Percentiles rank a stretch among this genome's conserved stretches.
Conservation (phyloP, 164 flowering plant species). For the Aristolochia californica region DNA sequence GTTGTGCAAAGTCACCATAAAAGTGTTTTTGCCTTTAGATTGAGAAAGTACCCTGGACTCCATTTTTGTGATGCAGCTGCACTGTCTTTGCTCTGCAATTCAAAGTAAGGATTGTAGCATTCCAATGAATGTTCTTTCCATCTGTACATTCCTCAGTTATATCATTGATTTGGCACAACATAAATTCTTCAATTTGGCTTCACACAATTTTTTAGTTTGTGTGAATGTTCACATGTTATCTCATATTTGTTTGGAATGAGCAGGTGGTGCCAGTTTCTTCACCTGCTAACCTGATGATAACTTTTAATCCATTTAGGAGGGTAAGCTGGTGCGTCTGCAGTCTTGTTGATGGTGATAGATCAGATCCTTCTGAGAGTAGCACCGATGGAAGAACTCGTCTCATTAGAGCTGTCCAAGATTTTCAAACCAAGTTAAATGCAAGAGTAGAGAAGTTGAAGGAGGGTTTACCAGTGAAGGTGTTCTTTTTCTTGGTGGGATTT, state of each 20-base stretch:
- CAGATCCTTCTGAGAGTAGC: conserved; percentile 34
- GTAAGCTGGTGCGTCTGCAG: conserved; percentile 43
- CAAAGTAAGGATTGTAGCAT: conserved; percentile 23
- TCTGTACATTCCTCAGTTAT: not conserved
- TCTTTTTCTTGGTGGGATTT: conserved; percentile 83
- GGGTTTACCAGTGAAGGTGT: conserved; percentile 61
- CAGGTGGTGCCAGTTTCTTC: not conserved
- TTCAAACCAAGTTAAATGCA: conserved; percentile 37
- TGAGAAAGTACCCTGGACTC: conserved; percentile 15
- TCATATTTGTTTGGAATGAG: not conserved
- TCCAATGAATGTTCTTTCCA: not conserved
- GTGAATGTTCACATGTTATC: not conserved
- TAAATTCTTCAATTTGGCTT: not conserved
- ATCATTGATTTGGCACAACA: not conserved
- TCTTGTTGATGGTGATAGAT: conserved; percentile 33
- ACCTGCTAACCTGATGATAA: conserved; percentile 3
- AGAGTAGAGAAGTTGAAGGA: conserved; percentile 48
- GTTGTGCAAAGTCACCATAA: conserved; percentile 15
- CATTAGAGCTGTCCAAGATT: conserved; percentile 35
- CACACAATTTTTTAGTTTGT: no score
- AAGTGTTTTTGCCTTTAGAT: conserved; percentile 15
- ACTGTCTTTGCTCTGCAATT: conserved; percentile 12
- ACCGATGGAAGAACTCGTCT: conserved; percentile 45
- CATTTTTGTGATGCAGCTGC: conserved; percentile 13
- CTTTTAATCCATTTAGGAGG: conserved; percentile 31